phyloP scores from a whole-genome alignment of 345 rosid species.

The Trapa incisa region DNA sequence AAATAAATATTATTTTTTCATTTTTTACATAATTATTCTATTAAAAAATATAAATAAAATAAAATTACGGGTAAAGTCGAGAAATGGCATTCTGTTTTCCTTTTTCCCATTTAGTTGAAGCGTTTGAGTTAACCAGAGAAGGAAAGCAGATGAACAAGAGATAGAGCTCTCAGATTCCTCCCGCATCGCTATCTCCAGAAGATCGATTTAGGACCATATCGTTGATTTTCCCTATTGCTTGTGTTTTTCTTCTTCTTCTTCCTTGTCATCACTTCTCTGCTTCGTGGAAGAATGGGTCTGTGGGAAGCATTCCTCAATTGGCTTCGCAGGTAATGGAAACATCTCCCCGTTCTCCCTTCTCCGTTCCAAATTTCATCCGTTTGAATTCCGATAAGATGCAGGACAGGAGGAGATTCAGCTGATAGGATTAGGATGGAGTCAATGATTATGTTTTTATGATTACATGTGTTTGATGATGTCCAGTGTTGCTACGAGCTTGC shows the following conservation, averaged over 20 bases:
- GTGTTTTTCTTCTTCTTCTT: not conserved
- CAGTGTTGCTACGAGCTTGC: not conserved
- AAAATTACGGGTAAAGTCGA: not conserved
- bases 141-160: not conserved
- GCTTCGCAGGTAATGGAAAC: conserved; percentile 14
- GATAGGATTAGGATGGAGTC: not conserved
- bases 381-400: not conserved
- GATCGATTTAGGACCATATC: not conserved
- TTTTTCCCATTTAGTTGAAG: not conserved
- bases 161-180: not conserved
- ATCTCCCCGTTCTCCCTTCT: not conserved
- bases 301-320: conserved; percentile 17
- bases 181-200: not conserved
- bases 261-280: not conserved
- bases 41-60: too few species aligned
- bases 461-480: not conserved
- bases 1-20: too few species aligned
- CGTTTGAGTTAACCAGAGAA: conserved; percentile 1
- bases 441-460: not conserved
- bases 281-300: conserved; percentile 9
- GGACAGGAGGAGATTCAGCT: not conserved
- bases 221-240: not conserved
- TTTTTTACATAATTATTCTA: too few species aligned
- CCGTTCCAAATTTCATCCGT: not conserved
- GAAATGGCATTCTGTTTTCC: not conserved